phyloP scores from a whole-genome alignment of 75 land plant species.

The Sequoiadendron giganteum region DNA sequence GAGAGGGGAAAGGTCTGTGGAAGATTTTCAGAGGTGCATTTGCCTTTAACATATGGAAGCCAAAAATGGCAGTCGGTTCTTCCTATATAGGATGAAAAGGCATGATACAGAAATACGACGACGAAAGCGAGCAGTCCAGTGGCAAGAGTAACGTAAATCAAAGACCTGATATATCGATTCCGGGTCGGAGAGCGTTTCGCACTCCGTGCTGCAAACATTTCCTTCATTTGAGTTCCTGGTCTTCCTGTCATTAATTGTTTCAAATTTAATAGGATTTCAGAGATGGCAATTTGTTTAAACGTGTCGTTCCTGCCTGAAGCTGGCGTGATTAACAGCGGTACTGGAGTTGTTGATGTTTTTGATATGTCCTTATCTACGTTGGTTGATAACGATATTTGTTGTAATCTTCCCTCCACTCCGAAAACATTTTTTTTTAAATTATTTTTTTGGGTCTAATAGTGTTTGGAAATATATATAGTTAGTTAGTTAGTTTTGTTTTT shows the following conservation, averaged over 20 bases:
- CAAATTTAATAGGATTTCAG: neutral
- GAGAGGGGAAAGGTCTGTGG: neutral
- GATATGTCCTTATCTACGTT: too few relatives aligned
- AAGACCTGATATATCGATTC: neutral
- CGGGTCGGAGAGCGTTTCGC: neutral
- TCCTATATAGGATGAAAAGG: neutral
- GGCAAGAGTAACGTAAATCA: neutral
- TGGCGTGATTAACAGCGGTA: neutral
- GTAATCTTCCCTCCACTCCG: too few relatives aligned
- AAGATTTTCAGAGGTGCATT: neutral
- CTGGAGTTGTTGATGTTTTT: neutral
- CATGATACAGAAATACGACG: neutral
- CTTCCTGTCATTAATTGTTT: neutral
- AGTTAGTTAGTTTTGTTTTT: too few relatives aligned
- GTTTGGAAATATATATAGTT: too few relatives aligned
- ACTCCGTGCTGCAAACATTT: neutral
- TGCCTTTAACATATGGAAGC: neutral
- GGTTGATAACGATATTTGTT: too few relatives aligned
- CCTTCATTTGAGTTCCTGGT: neutral
- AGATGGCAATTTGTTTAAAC: neutral
- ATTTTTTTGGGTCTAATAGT: too few relatives aligned
- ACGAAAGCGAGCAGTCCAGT: neutral
- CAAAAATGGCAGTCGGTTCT: neutral
- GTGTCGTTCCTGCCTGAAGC: neutral
- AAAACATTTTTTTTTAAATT: too few relatives aligned